phyloP scores from a whole-genome alignment of 306 rosid species.

The Herpetospermum pedunculosum region DNA sequence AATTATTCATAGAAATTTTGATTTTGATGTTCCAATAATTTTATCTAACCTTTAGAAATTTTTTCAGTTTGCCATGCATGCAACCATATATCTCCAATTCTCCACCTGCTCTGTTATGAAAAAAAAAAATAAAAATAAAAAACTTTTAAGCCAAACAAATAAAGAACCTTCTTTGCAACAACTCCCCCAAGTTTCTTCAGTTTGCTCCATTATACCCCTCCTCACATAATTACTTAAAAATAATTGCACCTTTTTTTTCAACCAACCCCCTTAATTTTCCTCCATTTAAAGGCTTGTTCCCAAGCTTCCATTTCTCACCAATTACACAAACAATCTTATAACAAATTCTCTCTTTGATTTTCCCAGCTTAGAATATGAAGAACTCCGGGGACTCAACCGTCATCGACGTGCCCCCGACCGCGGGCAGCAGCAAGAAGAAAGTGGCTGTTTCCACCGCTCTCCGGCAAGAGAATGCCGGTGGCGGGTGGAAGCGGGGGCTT shows the following conservation, averaged over 20 bases:
- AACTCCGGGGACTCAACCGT: neutral
- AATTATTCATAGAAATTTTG: neutral
- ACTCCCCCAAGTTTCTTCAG: neutral
- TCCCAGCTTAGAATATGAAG: neutral
- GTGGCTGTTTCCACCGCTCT: neutral
- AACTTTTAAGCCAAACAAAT: neutral
- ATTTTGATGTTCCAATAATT: neutral
- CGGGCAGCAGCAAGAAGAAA: neutral
- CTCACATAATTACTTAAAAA: neutral
- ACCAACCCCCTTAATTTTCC: neutral
- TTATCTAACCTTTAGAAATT: neutral
- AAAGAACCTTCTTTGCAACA: neutral
- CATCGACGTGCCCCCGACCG: neutral
- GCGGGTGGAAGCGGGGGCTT: constrained; percentile 54
- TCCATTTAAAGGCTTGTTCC: neutral
- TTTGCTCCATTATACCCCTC: constrained; percentile 1
- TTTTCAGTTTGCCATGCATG: neutral
- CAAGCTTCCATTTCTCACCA: constrained; percentile 4
- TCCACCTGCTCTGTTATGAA: neutral
- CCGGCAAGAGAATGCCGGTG: constrained; percentile 3
- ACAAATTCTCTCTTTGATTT: neutral
- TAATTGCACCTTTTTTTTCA: neutral
- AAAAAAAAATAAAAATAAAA: neutral
- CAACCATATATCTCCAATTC: neutral
- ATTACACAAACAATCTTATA: neutral